Evolutionary conservation across 1,284 basidiomycete species (phyloP).

Genomic region (Vanrija sp.): DNA sequence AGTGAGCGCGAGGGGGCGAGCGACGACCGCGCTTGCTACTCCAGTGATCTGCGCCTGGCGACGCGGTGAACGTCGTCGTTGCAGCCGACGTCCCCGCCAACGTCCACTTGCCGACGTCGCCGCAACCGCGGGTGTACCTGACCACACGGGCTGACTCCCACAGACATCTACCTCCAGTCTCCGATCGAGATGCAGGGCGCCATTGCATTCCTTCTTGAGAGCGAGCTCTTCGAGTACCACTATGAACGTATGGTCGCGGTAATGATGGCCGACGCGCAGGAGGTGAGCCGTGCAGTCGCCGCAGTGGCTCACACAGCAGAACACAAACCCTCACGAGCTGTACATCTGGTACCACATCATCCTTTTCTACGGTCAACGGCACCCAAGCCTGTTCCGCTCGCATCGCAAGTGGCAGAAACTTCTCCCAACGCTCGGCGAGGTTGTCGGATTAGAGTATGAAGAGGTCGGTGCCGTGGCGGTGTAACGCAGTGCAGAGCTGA

Average conservation of each 20-base stretch:
- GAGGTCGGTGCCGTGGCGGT: conserved; percentile 31
- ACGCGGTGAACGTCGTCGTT: not conserved
- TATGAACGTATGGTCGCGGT: conserved; percentile 83
- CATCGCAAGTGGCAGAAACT: conserved; percentile 76
- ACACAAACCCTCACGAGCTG: conserved; percentile 80
- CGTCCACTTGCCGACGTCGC: no score
- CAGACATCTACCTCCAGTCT: conserved; percentile 75
- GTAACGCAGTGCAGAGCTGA: not conserved
- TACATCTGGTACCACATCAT: conserved; percentile 77
- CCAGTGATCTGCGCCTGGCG: not conserved
- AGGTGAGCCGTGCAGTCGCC: conserved; percentile 52
- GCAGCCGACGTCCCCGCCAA: not conserved
- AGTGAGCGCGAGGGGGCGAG: conserved; percentile 33
- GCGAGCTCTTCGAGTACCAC: conserved; percentile 80
- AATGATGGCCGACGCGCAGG: conserved; percentile 61
- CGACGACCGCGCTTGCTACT: not conserved
- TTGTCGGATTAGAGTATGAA: conserved; percentile 44
- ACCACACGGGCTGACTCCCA: not conserved
- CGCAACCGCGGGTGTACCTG: no score
- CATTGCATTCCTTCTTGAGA: conserved; percentile 66
- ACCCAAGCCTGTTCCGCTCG: conserved; percentile 66
- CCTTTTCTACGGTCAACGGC: conserved; percentile 67
- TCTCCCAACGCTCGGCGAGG: conserved; percentile 68
- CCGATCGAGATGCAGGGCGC: conserved; percentile 77
- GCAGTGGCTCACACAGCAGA: conserved; percentile 51